Percentiles rank a stretch among this genome's conserved stretches.
Evolutionary conservation across 306 rosid species (phyloP).

Genomic region (Citrullus amarus): DNA sequence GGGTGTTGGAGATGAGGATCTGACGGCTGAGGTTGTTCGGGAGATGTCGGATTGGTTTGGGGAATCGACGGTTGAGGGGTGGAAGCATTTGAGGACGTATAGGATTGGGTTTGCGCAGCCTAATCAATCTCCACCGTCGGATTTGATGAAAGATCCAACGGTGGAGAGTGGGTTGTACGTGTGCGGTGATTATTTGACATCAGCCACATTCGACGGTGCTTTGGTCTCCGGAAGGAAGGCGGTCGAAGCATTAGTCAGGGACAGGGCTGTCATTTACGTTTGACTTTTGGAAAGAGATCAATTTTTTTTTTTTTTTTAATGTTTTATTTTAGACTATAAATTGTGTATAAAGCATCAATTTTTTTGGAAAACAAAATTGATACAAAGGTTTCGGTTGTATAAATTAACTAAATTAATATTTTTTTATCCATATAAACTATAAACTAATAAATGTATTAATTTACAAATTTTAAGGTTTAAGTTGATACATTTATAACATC

Average conservation of each 20-base stretch:
- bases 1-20: conserved; percentile 24
- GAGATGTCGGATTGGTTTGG: conserved; percentile 69
- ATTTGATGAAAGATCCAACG: conserved; percentile 36
- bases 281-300: background rate
- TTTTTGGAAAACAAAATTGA: too few relatives aligned
- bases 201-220: conserved; percentile 86
- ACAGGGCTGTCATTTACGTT: conserved; percentile 9
- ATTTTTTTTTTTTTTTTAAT: background rate
- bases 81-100: conserved; percentile 66
- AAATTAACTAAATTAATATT: too few relatives aligned
- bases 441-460: too few relatives aligned
- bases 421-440: too few relatives aligned
- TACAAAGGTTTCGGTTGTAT: too few relatives aligned
- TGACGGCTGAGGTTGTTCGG: conserved; percentile 28
- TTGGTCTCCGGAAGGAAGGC: conserved; percentile 83
- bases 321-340: background rate
- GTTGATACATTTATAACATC: too few relatives aligned
- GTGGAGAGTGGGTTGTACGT: conserved; percentile 43
- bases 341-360: too few relatives aligned
- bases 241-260: conserved; percentile 51
- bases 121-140: conserved; percentile 60
- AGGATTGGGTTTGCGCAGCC: conserved; percentile 74
- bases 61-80: conserved; percentile 26
- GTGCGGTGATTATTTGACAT: conserved; percentile 72
- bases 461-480: too few relatives aligned